Conservation (phyloP, 306 rosid species). For the Medicago arabica region DNA sequence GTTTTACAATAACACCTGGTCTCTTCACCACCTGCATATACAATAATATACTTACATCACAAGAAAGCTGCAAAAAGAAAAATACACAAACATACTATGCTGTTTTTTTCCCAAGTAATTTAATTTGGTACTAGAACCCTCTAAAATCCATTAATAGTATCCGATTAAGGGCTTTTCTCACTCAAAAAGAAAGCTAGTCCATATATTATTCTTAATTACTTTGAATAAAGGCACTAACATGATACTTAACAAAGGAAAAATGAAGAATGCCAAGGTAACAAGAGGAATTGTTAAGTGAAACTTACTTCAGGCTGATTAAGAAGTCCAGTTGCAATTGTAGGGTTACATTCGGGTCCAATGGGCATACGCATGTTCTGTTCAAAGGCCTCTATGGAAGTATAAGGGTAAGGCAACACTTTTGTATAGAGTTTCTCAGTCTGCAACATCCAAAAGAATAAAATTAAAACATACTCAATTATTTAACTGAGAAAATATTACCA, state of each 20-base stretch:
- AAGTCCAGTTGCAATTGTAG: conserved; percentile 65
- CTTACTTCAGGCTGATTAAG: conserved; percentile 93
- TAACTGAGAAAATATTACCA: not conserved
- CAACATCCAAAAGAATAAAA: conserved; percentile 44
- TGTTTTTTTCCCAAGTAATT: not conserved
- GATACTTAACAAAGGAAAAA: conserved; percentile 2
- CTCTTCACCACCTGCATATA: conserved; percentile 79
- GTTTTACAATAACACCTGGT: conserved; percentile 78
- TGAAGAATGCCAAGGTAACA: not conserved
- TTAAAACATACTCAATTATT: conserved; percentile 26
- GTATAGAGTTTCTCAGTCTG: conserved; percentile 93
- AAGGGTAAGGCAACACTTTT: conserved; percentile 75
- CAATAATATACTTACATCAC: conserved; percentile 2
- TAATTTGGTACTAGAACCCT: conserved; percentile 1
- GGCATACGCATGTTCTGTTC: conserved; percentile 89
- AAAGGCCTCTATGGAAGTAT: conserved; percentile 73
- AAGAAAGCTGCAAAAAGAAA: not conserved
- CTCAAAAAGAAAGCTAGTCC: not conserved
- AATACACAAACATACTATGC: not conserved
- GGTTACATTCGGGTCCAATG: conserved; percentile 92
- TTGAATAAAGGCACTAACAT: not conserved
- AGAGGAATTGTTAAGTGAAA: conserved; percentile 35
- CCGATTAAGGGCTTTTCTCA: conserved; percentile 12
- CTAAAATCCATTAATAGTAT: not conserved
- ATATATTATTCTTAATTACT: conserved; percentile 7